Evolutionary conservation across 2,329 filamentous ascomycete species (phyloP), one percentile per base, ranked within the genome.

Genomic region (Didymosphaeria variabile): DNA sequence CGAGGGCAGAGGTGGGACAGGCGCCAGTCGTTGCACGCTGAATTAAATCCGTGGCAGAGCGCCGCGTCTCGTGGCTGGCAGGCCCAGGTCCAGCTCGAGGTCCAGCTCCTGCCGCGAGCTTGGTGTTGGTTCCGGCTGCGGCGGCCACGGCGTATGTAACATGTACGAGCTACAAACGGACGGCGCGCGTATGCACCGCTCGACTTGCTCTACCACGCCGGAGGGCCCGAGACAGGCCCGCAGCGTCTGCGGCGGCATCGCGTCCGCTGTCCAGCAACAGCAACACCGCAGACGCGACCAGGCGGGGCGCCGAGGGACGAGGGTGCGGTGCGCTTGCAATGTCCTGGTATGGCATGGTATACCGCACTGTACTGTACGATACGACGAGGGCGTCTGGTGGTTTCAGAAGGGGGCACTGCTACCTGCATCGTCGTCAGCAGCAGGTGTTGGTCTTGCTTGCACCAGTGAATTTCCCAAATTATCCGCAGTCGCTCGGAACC

Each of bases 1-100:
- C 53, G 53, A 55, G 29, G 53, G 53, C 40, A 55, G 53, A 55
- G 40, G 53, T 55, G 53, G 53, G 53, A 55, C 53, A 55, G 29
- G 53, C 53, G 53, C 53, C 53, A 55, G 51, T 19, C 34, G 36
- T 51, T 51, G 47, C 47, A 36, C 34, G 31, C 47, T 49, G 45
- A 13, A 51, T 51, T 34, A 51, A 40, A 51, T 34, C 17, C 31
- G 23, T 12, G 29, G 12, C 31, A 23, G 52, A 45, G 42, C 29
- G 42, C 29, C 31, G 29, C 42, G 29, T 21, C 29, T 32, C 53
- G 53, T 38, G 42, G 45, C 13, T 38, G 12, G 34, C 32, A 23
- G 49, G n/a, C 29, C 42, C 42, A 36, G 34, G 10, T 45, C 42
- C 42, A 21, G 42, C n/a, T 23, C 42, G n/a, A 21, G 42, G 12